Base-by-base conservation (phyloP, 805 yeast genomes). In the Candida golubevii region DNA sequence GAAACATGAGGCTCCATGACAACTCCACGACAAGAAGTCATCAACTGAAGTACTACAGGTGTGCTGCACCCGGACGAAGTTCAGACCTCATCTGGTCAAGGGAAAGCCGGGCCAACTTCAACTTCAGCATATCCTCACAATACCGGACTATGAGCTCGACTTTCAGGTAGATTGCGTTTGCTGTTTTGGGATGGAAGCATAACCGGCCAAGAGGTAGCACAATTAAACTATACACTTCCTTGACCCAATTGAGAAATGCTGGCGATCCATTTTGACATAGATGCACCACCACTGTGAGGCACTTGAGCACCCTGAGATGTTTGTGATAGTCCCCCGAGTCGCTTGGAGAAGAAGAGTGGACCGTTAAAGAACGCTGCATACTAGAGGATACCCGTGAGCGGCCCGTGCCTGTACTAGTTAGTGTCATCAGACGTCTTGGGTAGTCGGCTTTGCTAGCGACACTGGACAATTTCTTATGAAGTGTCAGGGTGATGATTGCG, bases 191-290 rank as follows among this genome's bases (percentile, higher is more conserved):
- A 26, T 34, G 38, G 34, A 38, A 51, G 9, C 46, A 43, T 7
- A 55, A 38, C 26, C 41, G 28, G 33, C 43, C 44, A 15, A 61
- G 42, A 7, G 66, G 66, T 32, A 37, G 41, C 5, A 62, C 47
- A 26, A 51, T 37, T 3, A 11, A 36, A 8, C 27, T 33, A 39
- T 47, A 56, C 27, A 49, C 44, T 6, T 26, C 9, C 15, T 44
- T 37, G n/a, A 71, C 51, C 80, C 83, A 79, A 6, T 60, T 49
- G 10, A 74, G 63, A 56, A 79, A 79, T 13, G 67, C 75, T 26
- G 56, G 58, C 0, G 83, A 76, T 0, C 85, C 85, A 33, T 78
- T 74, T 45, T 79, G 74, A 14, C 79, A 49, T 30, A 79, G 53
- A 47, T 76, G 80, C 29, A 75, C 65, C 3, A 79, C 63, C 11